Conservation (phyloP, 306 rosid genomes). For the Mimosa pudica region DNA sequence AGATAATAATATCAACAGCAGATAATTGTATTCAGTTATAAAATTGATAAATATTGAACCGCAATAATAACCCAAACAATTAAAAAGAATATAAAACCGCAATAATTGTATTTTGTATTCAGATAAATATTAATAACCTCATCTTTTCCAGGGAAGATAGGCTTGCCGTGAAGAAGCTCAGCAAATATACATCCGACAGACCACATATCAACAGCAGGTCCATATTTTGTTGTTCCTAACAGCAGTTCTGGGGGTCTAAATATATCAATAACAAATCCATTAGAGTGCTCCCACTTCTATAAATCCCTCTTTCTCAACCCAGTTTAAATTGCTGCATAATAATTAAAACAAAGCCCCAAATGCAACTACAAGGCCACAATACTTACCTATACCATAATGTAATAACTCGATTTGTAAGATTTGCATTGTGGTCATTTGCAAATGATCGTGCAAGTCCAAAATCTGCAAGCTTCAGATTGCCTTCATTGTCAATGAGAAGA, state of each 20-base stretch:
- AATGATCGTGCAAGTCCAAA: slow-evolving; percentile 69
- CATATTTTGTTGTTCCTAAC: slow-evolving; percentile 73
- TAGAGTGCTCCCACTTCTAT: neutral
- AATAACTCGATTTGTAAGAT: slow-evolving; percentile 70
- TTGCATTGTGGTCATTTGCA: slow-evolving; percentile 57
- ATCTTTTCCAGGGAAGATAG: slow-evolving; percentile 71
- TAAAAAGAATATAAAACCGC: neutral
- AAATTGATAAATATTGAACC: neutral
- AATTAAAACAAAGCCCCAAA: neutral
- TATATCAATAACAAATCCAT: slow-evolving; percentile 34
- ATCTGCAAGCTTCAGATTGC: slow-evolving; percentile 72
- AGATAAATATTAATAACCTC: slow-evolving; percentile 49
- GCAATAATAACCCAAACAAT: neutral
- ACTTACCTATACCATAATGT: slow-evolving; percentile 75
- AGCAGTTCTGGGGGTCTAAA: slow-evolving; percentile 78
- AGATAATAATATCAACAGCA: too few relatives aligned
- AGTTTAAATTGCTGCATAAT: neutral
- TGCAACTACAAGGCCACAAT: slow-evolving; percentile 1
- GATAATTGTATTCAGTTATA: too few relatives aligned
- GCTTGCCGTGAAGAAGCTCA: slow-evolving; percentile 69
- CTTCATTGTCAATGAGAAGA: slow-evolving; percentile 76
- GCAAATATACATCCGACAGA: slow-evolving; percentile 83
- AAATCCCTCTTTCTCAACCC: neutral
- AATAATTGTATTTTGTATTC: neutral
- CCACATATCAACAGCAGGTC: slow-evolving; percentile 83